A percentile compares a stretch with the other conserved stretches of the same genome.
Evolutionary conservation across 495 filamentous ascomycete genomes (phyloP).

Genomic region (Penicillium macrosclerotiorum): DNA sequence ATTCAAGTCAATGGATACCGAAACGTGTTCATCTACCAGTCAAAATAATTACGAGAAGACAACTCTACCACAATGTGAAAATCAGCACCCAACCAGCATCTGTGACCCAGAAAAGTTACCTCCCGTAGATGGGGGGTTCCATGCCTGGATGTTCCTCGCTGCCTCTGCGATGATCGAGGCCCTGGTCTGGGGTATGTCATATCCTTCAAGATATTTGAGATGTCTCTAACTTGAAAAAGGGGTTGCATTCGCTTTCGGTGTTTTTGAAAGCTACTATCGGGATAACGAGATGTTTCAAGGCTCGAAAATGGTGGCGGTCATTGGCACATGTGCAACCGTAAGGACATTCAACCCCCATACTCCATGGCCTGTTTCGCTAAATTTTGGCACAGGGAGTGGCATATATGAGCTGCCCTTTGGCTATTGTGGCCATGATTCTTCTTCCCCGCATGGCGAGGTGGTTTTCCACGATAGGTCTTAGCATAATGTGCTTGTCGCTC

Average conservation of each 20-base stretch:
- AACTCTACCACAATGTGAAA: constrained; percentile 3
- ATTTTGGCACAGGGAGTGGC: constrained; percentile 17
- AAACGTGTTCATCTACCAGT: background rate
- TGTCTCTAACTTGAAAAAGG: constrained; percentile 3
- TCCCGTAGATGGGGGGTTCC: constrained; percentile 17
- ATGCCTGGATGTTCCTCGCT: constrained; percentile 22
- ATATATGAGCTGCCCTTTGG: constrained; percentile 20
- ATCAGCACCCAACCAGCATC: background rate
- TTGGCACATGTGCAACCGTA: constrained; percentile 50
- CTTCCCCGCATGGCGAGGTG: constrained; percentile 17
- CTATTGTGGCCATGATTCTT: constrained; percentile 21
- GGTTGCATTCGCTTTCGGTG: constrained; percentile 25
- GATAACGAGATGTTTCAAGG: constrained; percentile 20
- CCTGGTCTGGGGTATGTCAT: constrained; percentile 17
- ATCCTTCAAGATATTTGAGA: background rate
- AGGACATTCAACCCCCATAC: background rate
- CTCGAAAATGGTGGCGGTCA: constrained; percentile 40
- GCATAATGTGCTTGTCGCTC: constrained; percentile 40
- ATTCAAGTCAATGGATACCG: background rate
- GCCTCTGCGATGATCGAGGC: constrained; percentile 20
- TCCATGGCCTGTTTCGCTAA: background rate
- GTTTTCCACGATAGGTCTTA: constrained; percentile 20
- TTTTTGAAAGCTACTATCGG: constrained; percentile 32
- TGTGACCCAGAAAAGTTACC: background rate
- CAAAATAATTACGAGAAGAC: background rate